phyloP scores from a whole-genome alignment of 2,329 filamentous ascomycete genomes.

The Ophiostoma sp. region DNA sequence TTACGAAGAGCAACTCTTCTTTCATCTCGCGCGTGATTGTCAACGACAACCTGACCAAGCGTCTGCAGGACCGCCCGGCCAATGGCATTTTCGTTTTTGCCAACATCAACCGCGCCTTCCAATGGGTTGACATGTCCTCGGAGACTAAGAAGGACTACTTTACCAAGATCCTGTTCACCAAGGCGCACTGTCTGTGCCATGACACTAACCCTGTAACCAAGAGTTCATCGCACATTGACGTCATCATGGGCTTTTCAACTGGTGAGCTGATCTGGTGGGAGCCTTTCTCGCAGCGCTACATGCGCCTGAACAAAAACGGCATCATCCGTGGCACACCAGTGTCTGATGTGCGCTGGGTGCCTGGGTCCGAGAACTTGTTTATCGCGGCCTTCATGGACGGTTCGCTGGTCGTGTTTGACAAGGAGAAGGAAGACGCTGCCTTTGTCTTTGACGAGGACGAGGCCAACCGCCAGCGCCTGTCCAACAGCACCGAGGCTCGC shows the following conservation, averaged over 20 bases:
- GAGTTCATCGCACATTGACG: constrained; percentile 75
- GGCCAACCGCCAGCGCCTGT: constrained; percentile 57
- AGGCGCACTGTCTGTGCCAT: constrained; percentile 91
- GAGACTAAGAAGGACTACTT: constrained; percentile 78
- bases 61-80: constrained; percentile 72
- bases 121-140: constrained; percentile 90
- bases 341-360: constrained; percentile 87
- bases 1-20: constrained; percentile 97
- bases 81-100: constrained; percentile 89
- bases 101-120: constrained; percentile 92
- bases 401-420: constrained; percentile 89
- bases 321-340: constrained; percentile 84
- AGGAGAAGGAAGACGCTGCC: constrained; percentile 86
- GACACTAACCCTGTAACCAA: constrained; percentile 87
- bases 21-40: constrained; percentile 97
- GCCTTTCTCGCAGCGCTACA: constrained; percentile 93
- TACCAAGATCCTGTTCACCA: constrained; percentile 95
- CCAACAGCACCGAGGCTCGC: constrained; percentile 39
- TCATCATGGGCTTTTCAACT: constrained; percentile 94
- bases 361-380: constrained; percentile 90
- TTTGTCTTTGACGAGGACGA: constrained; percentile 70
- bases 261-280: constrained; percentile 99
- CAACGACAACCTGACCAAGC: constrained; percentile 77
- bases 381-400: constrained; percentile 91
- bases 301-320: constrained; percentile 94